Percentiles rank a stretch among this genome's conserved stretches.
Evolutionary conservation across 495 filamentous ascomycete species (phyloP).

Genomic region (Delitschia confertaspora): DNA sequence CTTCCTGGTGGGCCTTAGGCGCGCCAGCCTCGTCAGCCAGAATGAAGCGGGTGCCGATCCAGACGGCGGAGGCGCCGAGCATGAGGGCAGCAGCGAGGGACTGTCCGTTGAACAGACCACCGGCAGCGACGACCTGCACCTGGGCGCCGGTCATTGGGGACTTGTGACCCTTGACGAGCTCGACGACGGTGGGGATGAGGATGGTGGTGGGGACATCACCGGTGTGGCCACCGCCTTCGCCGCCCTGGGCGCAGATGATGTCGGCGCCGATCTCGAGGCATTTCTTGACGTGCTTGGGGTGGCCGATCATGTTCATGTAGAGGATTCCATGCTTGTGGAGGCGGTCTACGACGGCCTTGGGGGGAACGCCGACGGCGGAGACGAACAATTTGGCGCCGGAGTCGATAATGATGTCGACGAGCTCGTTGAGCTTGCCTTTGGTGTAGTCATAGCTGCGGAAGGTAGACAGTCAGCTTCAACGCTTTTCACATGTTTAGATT

Average conservation of each 20-base stretch:
- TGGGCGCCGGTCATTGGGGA: slow-evolving; percentile 77
- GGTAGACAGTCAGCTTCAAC: no score
- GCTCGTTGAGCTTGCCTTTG: slow-evolving; percentile 90
- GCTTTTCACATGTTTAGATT: slow-evolving; percentile 7
- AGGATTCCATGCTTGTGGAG: slow-evolving; percentile 80
- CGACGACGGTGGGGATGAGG: slow-evolving; percentile 81
- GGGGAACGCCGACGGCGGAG: slow-evolving; percentile 90
- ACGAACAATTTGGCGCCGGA: slow-evolving; percentile 88
- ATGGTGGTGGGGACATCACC: slow-evolving; percentile 83
- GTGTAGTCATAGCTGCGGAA: slow-evolving; percentile 99
- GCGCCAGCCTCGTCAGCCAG: slow-evolving; percentile 90
- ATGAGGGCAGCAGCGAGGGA: slow-evolving; percentile 82
- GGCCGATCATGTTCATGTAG: slow-evolving; percentile 99
- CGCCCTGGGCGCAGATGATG: slow-evolving; percentile 89
- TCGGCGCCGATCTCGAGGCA: slow-evolving; percentile 80
- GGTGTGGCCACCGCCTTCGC: slow-evolving; percentile 87
- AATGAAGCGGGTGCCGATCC: slow-evolving; percentile 95
- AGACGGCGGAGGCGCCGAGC: slow-evolving; percentile 86
- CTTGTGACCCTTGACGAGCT: slow-evolving; percentile 70
- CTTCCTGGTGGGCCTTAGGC: slow-evolving; percentile 90
- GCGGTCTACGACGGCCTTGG: slow-evolving; percentile 75
- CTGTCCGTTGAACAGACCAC: slow-evolving; percentile 89
- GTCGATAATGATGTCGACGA: slow-evolving; percentile 87
- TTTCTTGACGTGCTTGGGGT: slow-evolving; percentile 97
- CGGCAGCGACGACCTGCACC: slow-evolving; percentile 87